Percentiles rank a stretch among this genome's conserved stretches.
phyloP scores from a whole-genome alignment of 148 eudicot species.

The Nepenthes mirabilis region DNA sequence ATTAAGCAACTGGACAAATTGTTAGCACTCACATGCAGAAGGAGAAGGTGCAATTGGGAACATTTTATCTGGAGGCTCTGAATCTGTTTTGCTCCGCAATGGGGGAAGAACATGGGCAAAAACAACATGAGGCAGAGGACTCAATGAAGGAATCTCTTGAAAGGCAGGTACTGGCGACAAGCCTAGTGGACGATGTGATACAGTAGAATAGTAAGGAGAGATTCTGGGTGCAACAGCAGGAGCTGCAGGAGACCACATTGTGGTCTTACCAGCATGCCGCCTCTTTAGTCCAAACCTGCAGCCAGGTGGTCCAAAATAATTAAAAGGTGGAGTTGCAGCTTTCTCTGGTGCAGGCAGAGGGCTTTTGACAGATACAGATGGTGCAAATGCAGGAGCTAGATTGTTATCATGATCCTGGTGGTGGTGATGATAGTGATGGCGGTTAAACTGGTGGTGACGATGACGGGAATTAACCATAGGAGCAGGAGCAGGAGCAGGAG shows the following conservation, averaged over 20 bases:
- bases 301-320: conserved; percentile 43
- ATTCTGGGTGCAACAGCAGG: conserved; percentile 34
- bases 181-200: conserved; percentile 27
- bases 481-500: conserved; percentile 56
- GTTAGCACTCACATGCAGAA: conserved; percentile 63
- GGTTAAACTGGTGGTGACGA: conserved; percentile 48
- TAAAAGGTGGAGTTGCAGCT: conserved; percentile 29
- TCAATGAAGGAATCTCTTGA: conserved; percentile 33
- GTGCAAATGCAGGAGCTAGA: conserved; percentile 38
- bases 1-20: neutral
- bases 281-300: conserved; percentile 38
- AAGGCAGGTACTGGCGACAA: conserved; percentile 29
- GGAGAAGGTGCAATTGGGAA: conserved; percentile 40
- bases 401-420: conserved; percentile 22
- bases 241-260: conserved; percentile 24
- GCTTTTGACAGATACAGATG: conserved; percentile 33
- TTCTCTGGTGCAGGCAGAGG: conserved; percentile 18
- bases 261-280: conserved; percentile 27
- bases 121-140: conserved; percentile 52
- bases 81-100: conserved; percentile 25
- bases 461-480: conserved; percentile 21
- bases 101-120: conserved; percentile 49
- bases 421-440: conserved; percentile 49
- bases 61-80: conserved; percentile 38
- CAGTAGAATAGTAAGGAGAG: conserved; percentile 27